Evolutionary conservation across 2,329 filamentous ascomycete genomes (phyloP), one percentile per base, ranked within the genome.

Genomic region (Pseudovirgaria hyperparasitica): DNA sequence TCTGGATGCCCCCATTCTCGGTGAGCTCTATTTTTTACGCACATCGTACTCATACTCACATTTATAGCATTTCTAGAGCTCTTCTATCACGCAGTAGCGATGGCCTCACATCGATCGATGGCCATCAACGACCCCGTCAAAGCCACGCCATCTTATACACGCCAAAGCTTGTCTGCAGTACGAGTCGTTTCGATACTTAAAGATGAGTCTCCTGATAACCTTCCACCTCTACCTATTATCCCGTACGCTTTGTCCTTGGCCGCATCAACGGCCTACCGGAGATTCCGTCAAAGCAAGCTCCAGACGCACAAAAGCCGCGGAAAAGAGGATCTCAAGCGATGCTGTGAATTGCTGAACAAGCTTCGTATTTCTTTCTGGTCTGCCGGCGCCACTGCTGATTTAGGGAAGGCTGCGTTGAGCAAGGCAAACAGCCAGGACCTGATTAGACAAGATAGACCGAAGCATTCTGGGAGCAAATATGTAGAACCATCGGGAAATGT

Each of bases 11-110:
- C 40, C 51, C 23, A 41, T 52, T 36, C 41, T 55, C 53, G 42
- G 52, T 56, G 3, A 6, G 6, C 17, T 27, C 21, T 28, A 16
- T 18, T 12, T 18, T 6, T 16, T 15, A 6, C 24, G 48, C 44
- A 42, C 6, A 6, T 13, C 7, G 19, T 23, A 32, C 39, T 28
- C 42, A 18, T 38, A 31, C 23, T 39, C 11, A 28, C 13, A 12
- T n/a, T 18, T 9, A 7, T 26, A 63, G 60, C 56, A 9, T 53
- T 68, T 5, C 45, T 72, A 6, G 68, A 71, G 30, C 44, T 72
- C 3, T 70, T 64, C 42, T 70, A 72, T 32, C 63, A 71, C 38
- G 59, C 63, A 13, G 63, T 69, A 27, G 65, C 63, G 19, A 70
- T 72, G 39, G 52, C 69, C 2, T 69, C 67, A 3, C 66, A 68